Evolutionary conservation across 306 rosid species (phyloP).

Genomic region (Prunus dulcis): DNA sequence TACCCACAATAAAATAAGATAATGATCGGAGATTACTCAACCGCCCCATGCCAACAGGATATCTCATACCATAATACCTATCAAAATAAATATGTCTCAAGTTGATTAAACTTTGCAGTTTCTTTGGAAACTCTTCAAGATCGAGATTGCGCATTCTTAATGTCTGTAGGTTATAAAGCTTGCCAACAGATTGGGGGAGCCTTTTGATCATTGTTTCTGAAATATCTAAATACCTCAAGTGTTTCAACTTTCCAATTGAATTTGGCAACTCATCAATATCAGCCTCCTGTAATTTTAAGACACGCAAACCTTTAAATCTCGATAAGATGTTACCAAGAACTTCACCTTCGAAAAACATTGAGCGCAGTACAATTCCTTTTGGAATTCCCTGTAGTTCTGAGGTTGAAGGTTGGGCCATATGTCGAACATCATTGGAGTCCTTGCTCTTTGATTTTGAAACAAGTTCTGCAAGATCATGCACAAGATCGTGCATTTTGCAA

Average conservation of each 20-base stretch:
- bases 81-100: not conserved
- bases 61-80: rapidly evolving
- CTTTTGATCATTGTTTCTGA: not conserved
- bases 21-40: not conserved
- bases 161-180: not conserved
- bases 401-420: not conserved
- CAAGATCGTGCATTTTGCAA: not conserved
- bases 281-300: not conserved
- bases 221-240: constrained; percentile 12
- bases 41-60: too few relatives aligned
- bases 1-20: not conserved
- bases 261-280: not conserved
- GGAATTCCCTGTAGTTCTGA: not conserved
- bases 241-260: not conserved
- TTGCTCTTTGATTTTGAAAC: not conserved
- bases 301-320: not conserved
- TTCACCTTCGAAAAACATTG: not conserved
- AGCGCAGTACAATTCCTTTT: not conserved
- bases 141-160: rapidly evolving
- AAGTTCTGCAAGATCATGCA: not conserved
- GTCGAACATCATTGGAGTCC: not conserved
- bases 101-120: not conserved
- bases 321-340: not conserved
- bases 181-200: not conserved
- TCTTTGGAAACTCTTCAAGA: not conserved